phyloP scores from a whole-genome alignment of 257 asterid genomes.

The Ehretia macrophylla region DNA sequence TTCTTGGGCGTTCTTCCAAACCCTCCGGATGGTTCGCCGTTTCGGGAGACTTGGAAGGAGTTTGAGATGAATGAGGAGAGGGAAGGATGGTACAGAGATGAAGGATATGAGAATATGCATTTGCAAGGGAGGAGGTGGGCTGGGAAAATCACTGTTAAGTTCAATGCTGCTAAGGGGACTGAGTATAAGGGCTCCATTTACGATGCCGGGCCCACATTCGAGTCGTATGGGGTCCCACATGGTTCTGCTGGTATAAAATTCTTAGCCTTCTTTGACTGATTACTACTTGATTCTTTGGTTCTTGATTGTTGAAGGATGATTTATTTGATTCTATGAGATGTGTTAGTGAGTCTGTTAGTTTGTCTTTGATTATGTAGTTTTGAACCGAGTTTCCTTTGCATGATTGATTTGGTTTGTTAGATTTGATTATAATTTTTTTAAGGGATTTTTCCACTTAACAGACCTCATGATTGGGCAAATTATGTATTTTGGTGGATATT shows the following conservation, averaged over 20 bases:
- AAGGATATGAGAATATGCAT: constrained; percentile 81
- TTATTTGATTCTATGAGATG: neutral
- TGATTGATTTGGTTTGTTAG: too few relatives aligned
- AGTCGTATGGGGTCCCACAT: constrained; percentile 85
- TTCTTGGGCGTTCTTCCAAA: constrained; percentile 72
- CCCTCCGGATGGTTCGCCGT: constrained; percentile 69
- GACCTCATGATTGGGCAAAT: too few relatives aligned
- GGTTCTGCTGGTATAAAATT: constrained; percentile 69
- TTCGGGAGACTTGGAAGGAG: constrained; percentile 85
- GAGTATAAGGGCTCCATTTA: constrained; percentile 83
- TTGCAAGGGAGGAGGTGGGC: constrained; percentile 96
- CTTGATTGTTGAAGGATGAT: neutral
- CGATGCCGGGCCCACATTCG: constrained; percentile 81
- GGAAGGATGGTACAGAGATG: constrained; percentile 86
- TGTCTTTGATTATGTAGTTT: neutral
- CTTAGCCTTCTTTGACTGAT: neutral
- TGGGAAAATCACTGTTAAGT: constrained; percentile 57
- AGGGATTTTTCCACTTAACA: too few relatives aligned
- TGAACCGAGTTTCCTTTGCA: too few relatives aligned
- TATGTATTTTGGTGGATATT: too few relatives aligned
- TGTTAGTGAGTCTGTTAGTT: neutral
- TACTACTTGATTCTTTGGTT: constrained; percentile 2
- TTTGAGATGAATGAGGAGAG: constrained; percentile 70
- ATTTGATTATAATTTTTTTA: too few relatives aligned
- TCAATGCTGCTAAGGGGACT: constrained; percentile 54